Percentiles rank a stretch among this genome's conserved stretches.
phyloP scores from a whole-genome alignment of 1,284 basidiomycete genomes.

The Pseudozyma sp. region DNA sequence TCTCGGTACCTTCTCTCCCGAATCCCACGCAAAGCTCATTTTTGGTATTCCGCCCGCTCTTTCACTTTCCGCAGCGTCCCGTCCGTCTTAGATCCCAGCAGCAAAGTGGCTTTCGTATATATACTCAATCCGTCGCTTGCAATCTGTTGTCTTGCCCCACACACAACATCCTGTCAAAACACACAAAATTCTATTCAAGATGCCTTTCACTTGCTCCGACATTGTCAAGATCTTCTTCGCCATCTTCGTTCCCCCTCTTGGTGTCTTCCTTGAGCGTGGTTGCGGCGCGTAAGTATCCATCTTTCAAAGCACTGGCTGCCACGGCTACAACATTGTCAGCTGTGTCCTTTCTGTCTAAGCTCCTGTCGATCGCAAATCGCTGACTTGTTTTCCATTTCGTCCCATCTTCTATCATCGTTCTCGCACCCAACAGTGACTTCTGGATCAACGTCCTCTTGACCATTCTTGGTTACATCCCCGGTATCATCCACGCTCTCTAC shows the following conservation, averaged over 20 bases:
- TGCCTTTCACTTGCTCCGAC: slow-evolving; percentile 63
- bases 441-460: slow-evolving; percentile 59
- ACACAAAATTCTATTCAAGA: slow-evolving; percentile 26
- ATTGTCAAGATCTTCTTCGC: slow-evolving; percentile 54
- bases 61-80: too few species aligned
- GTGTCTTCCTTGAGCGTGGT: slow-evolving; percentile 52
- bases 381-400: background rate
- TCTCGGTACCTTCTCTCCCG: too few species aligned
- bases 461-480: slow-evolving; percentile 60
- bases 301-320: too few species aligned
- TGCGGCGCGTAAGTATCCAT: slow-evolving; percentile 36
- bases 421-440: slow-evolving; percentile 31
- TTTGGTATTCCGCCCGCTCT: too few species aligned
- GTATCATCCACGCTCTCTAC: slow-evolving; percentile 65
- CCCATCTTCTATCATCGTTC: background rate
- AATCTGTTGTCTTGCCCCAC: background rate
- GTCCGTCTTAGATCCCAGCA: too few species aligned
- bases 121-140: background rate
- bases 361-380: background rate
- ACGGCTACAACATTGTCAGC: too few species aligned
- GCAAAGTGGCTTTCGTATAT: background rate
- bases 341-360: background rate
- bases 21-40: too few species aligned
- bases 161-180: background rate
- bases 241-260: slow-evolving; percentile 53